Conservation (phyloP, 1,284 basidiomycete genomes). For the Phaffia rhodozyma region DNA sequence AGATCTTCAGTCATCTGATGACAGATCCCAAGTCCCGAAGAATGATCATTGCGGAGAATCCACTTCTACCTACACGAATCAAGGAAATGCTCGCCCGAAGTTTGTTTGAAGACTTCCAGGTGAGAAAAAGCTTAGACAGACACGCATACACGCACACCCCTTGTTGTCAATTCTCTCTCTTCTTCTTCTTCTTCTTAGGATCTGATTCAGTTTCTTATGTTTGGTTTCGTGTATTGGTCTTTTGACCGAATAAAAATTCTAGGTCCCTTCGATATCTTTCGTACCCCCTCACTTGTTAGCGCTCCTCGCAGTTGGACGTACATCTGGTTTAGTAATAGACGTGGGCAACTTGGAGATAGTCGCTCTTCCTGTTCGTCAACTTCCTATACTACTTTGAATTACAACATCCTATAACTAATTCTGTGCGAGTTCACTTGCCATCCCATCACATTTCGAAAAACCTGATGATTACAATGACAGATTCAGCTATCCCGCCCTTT, state of each 20-base stretch:
- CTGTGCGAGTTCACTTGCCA: neutral
- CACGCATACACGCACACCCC: neutral
- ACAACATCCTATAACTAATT: neutral
- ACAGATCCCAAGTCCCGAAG: slow-evolving; percentile 88
- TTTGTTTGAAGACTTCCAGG: slow-evolving; percentile 82
- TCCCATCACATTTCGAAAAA: too few species aligned
- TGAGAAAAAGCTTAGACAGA: slow-evolving; percentile 31
- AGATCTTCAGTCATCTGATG: slow-evolving; percentile 56
- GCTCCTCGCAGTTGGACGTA: slow-evolving; percentile 69
- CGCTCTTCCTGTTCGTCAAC: slow-evolving; percentile 59
- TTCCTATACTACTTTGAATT: neutral
- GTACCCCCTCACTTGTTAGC: slow-evolving; percentile 73
- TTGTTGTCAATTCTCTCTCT: neutral
- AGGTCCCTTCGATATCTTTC: slow-evolving; percentile 89
- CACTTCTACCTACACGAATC: slow-evolving; percentile 68
- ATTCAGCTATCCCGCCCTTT: slow-evolving; percentile 78
- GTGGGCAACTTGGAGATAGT: slow-evolving; percentile 82
- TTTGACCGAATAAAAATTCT: neutral
- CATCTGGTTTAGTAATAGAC: slow-evolving; percentile 86
- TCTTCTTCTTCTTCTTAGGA: neutral
- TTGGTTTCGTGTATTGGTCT: neutral
- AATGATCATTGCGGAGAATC: slow-evolving; percentile 81
- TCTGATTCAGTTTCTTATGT: neutral
- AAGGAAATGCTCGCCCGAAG: slow-evolving; percentile 78
- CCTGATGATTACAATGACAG: slow-evolving; percentile 37